These are phyloP conservation scores for Ceratobasidium sp. DNA, from an alignment of 1,284 basidiomycete genomes.

Conservation along the genomic window DNA sequence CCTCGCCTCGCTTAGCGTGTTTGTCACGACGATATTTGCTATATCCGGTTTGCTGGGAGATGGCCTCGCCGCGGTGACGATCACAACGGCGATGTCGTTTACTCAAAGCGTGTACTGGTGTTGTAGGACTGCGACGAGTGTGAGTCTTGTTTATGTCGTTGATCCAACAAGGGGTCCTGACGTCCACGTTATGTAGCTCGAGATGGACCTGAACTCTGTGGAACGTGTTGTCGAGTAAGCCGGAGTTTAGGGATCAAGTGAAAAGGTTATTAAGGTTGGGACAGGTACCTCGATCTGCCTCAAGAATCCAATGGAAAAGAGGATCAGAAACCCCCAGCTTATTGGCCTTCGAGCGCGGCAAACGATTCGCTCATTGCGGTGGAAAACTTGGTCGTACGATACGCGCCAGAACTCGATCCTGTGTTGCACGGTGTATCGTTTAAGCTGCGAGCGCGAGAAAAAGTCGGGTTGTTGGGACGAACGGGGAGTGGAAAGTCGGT, in stretches of 20 bases:
- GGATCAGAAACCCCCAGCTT: constrained; percentile 66
- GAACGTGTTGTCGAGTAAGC: constrained; percentile 78
- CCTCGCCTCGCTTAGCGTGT: constrained; percentile 71
- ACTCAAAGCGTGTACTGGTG: constrained; percentile 54
- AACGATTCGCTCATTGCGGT: constrained; percentile 61
- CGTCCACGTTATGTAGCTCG: constrained; percentile 59
- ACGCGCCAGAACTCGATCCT: constrained; percentile 75
- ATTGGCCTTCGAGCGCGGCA: constrained; percentile 71
- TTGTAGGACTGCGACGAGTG: constrained; percentile 33
- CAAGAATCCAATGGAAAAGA: constrained; percentile 71
- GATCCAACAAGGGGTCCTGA: not conserved
- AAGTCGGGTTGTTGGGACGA: constrained; percentile 76
- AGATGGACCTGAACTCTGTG: constrained; percentile 73
- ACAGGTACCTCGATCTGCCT: constrained; percentile 72
- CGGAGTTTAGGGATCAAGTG: not conserved
- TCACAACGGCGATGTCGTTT: constrained; percentile 78
- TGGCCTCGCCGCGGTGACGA: constrained; percentile 86
- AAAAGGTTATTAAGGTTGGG: not conserved
- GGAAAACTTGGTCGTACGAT: constrained; percentile 74
- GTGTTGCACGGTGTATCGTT: constrained; percentile 78
- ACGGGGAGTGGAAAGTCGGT: constrained; percentile 66
- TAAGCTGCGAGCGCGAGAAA: constrained; percentile 74
- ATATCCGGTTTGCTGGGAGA: constrained; percentile 74
- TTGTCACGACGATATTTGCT: constrained; percentile 78
- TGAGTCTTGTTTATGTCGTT: not conserved